Conservation (phyloP, 305 asterid genomes). For the Fraxinus platypoda region DNA sequence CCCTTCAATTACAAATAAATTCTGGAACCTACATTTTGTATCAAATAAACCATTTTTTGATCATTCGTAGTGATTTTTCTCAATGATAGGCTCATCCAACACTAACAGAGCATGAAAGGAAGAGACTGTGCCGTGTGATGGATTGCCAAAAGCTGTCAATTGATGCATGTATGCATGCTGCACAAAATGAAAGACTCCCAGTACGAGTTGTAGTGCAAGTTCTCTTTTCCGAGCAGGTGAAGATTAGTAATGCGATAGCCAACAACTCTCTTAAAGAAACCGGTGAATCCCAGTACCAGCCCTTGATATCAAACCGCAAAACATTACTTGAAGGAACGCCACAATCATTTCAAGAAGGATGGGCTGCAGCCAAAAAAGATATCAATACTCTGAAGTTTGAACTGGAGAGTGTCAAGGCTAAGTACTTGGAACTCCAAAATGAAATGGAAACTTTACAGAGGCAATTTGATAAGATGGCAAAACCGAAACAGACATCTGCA, state of each 20-base stretch:
- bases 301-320: conserved; percentile 56
- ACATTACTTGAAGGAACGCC: conserved; percentile 84
- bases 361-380: conserved; percentile 88
- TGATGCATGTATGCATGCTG: conserved; percentile 95
- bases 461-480: conserved; percentile 64
- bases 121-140: conserved; percentile 91
- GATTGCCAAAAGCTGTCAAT: conserved; percentile 92
- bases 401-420: conserved; percentile 64
- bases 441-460: conserved; percentile 74
- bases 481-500: conserved; percentile 60
- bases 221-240: conserved; percentile 87
- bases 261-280: conserved; percentile 54
- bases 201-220: conserved; percentile 81
- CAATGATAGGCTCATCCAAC: conserved; percentile 77
- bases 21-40: not conserved
- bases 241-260: conserved; percentile 81
- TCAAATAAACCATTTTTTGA: not conserved
- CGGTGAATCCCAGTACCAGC: conserved; percentile 69
- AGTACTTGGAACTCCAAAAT: conserved; percentile 69
- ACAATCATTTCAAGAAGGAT: conserved; percentile 88
- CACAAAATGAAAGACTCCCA: conserved; percentile 91
- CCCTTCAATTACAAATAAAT: not conserved
- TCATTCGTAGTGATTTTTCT: not conserved
- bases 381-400: conserved; percentile 83
- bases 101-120: conserved; percentile 84